Conservation (phyloP, 495 filamentous ascomycete genomes). For the Entonaema liquescens region DNA sequence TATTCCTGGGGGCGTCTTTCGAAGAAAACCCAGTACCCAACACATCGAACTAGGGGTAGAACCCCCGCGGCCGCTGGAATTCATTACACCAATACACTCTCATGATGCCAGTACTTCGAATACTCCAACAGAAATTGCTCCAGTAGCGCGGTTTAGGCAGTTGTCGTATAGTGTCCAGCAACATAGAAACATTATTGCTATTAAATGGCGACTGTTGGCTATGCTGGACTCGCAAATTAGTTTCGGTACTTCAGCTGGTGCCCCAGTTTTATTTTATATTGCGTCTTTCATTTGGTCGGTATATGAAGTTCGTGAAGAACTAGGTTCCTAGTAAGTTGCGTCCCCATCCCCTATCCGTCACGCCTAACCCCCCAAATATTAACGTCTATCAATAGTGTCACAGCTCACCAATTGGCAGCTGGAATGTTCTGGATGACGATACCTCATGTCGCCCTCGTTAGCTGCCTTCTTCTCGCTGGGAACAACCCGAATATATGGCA, state of each 20-base stretch:
- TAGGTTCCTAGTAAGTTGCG: background rate
- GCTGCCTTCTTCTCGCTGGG: slow-evolving; percentile 44
- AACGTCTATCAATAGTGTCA: slow-evolving; percentile 41
- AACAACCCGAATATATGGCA: slow-evolving; percentile 21
- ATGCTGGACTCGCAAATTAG: background rate
- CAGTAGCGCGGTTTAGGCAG: background rate
- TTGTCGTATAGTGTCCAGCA: background rate
- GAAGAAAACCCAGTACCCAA: background rate
- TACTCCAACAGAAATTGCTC: background rate
- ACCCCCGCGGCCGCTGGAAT: background rate
- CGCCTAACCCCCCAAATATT: background rate
- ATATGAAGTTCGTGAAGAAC: background rate
- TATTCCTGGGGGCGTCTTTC: background rate
- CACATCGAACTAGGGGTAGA: background rate
- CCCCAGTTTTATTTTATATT: background rate
- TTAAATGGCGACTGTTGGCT: background rate
- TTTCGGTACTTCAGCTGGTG: background rate
- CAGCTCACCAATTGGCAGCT: slow-evolving; percentile 51
- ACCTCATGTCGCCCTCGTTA: slow-evolving; percentile 45
- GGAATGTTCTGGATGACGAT: slow-evolving; percentile 50
- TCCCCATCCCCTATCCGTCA: background rate
- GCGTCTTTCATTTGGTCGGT: background rate
- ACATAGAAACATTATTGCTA: background rate
- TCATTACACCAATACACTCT: background rate
- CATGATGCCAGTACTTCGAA: background rate